Base-by-base conservation (phyloP, 1,284 basidiomycete species). In the Microbotryum silenes-acaulis region DNA sequence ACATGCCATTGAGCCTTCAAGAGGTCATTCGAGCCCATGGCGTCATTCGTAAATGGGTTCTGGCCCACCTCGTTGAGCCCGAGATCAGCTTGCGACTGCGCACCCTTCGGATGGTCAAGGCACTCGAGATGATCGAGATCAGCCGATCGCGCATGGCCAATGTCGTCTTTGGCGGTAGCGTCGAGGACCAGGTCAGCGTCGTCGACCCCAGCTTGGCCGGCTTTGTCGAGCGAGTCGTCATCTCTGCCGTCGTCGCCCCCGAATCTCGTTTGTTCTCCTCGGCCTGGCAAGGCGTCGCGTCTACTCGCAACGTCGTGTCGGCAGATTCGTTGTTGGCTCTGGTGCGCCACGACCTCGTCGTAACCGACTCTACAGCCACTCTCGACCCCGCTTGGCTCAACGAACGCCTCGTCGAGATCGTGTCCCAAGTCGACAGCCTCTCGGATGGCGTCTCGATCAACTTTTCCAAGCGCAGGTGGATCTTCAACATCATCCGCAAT, bases 381-480 rank as follows among this genome's bases (percentile, higher is more conserved):
- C 45, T 59, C n/a, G 58, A 59, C 42, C n/a, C 47, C 25, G 58
- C 51, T 9, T 59, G 58, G 58, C 51, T 59, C 45, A 46, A 37
- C 20, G 58, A 59, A 18, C 51, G 58, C n/a, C 37, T 59, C 37
- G 45, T 59, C 51, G 58, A 59, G 58, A 46, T 59, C 23, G 52
- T 42, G 4, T 47, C 52, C 21, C 52, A 53, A 21, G 48, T 59
- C 45, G 58, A 54, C 47, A 48, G 44, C 25, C 45, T 59, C 27
- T 33, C 51, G 10, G 58, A 59, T 9, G 51, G 51, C 27, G 49
- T 54, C 42, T 46, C 58, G 25, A 59, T 59, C 33, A 54, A 53
- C 46, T 59, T 54, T 33, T 23, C 29, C 58, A 59, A 59, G 25
- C 51, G 58, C n/a, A 51, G 58, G 14, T 59, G 58, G 58, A 54